Conservation (phyloP, 176 grass and related monocot genomes). For the Stipa capillata region DNA sequence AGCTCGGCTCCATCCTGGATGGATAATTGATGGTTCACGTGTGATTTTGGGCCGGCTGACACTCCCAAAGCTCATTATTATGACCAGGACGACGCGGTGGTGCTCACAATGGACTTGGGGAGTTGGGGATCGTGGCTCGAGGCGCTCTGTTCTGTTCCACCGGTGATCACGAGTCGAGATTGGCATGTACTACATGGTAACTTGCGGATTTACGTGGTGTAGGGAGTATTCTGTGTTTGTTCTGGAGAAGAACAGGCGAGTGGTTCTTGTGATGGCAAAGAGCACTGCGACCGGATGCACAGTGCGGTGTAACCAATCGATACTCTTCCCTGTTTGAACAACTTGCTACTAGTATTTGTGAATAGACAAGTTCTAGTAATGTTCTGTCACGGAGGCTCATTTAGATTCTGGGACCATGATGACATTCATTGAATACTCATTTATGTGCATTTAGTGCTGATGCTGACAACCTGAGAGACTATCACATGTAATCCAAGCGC, state of each 20-base stretch:
- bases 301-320: not conserved
- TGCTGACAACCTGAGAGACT: not conserved
- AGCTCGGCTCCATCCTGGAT: not conserved
- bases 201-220: no score
- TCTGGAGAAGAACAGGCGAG: not conserved
- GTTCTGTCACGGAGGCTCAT: not conserved
- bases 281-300: no score
- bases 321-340: not conserved
- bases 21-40: conserved; percentile 12
- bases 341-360: no score
- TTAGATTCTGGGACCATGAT: not conserved
- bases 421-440: not conserved
- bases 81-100: not conserved
- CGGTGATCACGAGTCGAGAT: not conserved
- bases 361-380: not conserved
- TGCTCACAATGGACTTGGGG: not conserved
- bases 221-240: not conserved
- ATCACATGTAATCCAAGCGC: not conserved
- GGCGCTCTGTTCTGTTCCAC: not conserved
- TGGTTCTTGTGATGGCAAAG: no score
- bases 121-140: not conserved
- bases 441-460: conserved; percentile 17
- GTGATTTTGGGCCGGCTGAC: not conserved
- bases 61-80: conserved; percentile 4
- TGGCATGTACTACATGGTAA: not conserved